Conservation (phyloP, 495 filamentous ascomycete genomes). For the Immersiella caudata region DNA sequence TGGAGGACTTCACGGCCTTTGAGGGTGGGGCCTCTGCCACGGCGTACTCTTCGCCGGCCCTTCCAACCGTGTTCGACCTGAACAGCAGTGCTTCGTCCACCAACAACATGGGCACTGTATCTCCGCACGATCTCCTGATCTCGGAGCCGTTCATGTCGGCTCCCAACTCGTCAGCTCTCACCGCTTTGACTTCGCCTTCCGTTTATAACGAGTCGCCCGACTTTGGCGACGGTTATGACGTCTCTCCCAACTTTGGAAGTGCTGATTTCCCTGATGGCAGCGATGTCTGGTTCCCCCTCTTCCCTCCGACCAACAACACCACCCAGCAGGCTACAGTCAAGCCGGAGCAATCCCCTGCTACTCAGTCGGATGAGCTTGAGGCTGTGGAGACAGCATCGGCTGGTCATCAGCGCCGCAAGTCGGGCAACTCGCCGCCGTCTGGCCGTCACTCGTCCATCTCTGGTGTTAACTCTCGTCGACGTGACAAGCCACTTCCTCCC, state of each 20-base stretch:
- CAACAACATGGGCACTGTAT: conserved; percentile 70
- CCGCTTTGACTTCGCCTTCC: conserved; percentile 81
- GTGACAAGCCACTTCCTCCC: conserved; percentile 78
- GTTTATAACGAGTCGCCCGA: conserved; percentile 75
- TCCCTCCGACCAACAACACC: conserved; percentile 54
- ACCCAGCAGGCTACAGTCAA: conserved; percentile 13
- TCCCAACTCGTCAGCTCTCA: conserved; percentile 81
- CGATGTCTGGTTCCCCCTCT: conserved; percentile 67
- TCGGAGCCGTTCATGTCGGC: conserved; percentile 67
- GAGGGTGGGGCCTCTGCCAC: conserved; percentile 53
- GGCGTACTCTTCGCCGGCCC: conserved; percentile 55
- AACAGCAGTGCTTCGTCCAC: conserved; percentile 46
- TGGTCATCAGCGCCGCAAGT: conserved; percentile 45
- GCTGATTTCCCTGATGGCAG: conserved; percentile 49
- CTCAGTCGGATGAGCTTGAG: conserved; percentile 45
- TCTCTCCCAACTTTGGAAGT: conserved; percentile 68
- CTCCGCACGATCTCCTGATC: conserved; percentile 79
- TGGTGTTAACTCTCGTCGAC: conserved; percentile 69
- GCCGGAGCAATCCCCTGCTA: conserved; percentile 48
- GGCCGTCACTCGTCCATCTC: conserved; percentile 67
- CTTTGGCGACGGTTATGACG: conserved; percentile 66
- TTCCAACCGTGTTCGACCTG: conserved; percentile 51
- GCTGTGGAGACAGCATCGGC: conserved; percentile 34
- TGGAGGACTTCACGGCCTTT: conserved; percentile 56
- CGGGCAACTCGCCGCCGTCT: conserved; percentile 49